Base-by-base conservation (phyloP, 2,329 filamentous ascomycete genomes). In the Paramyrothecium roridum region DNA sequence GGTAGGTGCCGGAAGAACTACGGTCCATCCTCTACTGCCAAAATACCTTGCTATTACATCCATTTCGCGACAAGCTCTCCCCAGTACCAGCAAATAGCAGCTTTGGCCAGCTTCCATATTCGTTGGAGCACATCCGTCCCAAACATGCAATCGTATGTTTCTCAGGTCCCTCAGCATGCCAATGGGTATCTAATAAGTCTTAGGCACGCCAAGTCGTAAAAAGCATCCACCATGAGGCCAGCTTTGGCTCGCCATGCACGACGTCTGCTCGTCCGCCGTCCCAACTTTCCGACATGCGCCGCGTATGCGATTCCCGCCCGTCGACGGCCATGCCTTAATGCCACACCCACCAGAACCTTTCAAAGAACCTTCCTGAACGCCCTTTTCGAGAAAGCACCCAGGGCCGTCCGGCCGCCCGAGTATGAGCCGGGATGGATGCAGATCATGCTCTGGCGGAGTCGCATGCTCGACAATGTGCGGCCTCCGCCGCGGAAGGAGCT, bases 371-470 rank as follows among this genome's bases (percentile, higher is more conserved):
- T 93, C 56, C 80, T 92, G 63, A 65, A 68, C 40, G 80, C 80
- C 23, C 74, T 91, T 49, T 82, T 89, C 61, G 68, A 78, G 59
- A 84, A 85, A 63, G 74, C 83, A 3, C 80, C 84, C 19, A 79
- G 83, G 56, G 75, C 81, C 55, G 72, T 86, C 47, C 87, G 85
- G 68, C 78, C 84, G 21, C 78, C 86, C 52, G 80, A 86, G 63
- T 76, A 86, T 57, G 89, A 86, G 64, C 88, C 84, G 1, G 92
- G 91, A 53, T 83, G 92, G 65, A 84, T 85, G 60, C 82, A 81
- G 17, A 83, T 96, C 74, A 81, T 89, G 63, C 82, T 89, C 56
- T 82, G 91, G 69, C 77, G 82, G 52, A 83, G 83, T 61, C 82
- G 84, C 57, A 75, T 87, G 61, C 78, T 82, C 52, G 81, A 89